phyloP scores from a whole-genome alignment of 2,329 filamentous ascomycete genomes.

The Penicillium sp. region DNA sequence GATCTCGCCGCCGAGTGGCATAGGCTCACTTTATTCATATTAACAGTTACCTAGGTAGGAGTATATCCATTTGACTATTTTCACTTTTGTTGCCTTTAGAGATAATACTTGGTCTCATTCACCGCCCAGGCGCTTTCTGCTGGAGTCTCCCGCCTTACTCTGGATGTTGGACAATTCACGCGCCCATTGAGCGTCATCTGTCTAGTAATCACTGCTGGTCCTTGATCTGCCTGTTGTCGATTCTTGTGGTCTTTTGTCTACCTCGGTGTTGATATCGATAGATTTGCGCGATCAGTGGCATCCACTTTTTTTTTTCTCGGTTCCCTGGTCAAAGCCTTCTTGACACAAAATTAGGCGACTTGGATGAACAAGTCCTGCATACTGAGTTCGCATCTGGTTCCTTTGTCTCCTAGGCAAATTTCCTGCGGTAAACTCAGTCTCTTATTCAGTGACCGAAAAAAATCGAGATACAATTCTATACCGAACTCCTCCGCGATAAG shows the following conservation, averaged over 20 bases:
- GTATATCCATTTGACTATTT: background rate
- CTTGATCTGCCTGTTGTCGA: slow-evolving; percentile 2
- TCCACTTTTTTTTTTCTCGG: background rate
- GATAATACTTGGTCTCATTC: background rate
- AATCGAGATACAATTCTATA: background rate
- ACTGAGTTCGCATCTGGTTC: slow-evolving; percentile 10
- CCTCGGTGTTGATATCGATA: background rate
- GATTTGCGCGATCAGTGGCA: background rate
- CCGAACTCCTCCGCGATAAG: slow-evolving; percentile 8
- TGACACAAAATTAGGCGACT: slow-evolving; percentile 13
- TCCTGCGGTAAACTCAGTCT: background rate
- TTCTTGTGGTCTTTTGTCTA: background rate
- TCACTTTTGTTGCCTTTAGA: background rate
- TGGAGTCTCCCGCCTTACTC: slow-evolving; percentile 2
- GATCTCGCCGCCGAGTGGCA: background rate
- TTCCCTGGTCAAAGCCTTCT: slow-evolving; percentile 10
- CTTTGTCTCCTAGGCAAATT: slow-evolving; percentile 1
- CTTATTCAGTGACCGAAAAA: background rate
- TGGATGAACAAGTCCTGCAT: slow-evolving; percentile 16
- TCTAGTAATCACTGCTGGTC: slow-evolving; percentile 8
- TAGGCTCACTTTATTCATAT: background rate
- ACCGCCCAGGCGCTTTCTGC: slow-evolving; percentile 6
- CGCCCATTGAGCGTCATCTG: slow-evolving; percentile 17
- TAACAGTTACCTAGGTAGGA: background rate
- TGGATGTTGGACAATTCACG: slow-evolving; percentile 18